phyloP scores from a whole-genome alignment of 306 rosid genomes.

The Corylus americana region DNA sequence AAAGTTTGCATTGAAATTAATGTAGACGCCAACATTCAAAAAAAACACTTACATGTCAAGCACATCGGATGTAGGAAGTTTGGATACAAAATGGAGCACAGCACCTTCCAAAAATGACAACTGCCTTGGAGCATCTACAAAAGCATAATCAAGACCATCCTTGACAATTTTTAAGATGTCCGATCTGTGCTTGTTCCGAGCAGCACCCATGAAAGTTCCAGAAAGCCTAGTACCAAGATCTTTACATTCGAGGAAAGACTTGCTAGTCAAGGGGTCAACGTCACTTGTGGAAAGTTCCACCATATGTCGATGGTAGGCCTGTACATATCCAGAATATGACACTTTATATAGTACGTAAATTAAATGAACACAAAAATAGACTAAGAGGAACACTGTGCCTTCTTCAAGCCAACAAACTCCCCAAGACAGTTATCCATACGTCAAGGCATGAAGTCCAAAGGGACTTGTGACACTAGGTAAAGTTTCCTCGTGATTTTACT shows the following conservation, averaged over 20 bases:
- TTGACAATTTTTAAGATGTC: constrained; percentile 74
- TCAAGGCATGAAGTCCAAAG: background rate
- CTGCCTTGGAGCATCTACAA: constrained; percentile 74
- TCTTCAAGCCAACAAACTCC: constrained; percentile 11
- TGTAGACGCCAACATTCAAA: constrained; percentile 23
- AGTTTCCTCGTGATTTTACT: background rate
- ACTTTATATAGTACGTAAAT: background rate
- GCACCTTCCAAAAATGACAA: constrained; percentile 77
- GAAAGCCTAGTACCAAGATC: constrained; percentile 83
- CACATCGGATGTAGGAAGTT: constrained; percentile 76
- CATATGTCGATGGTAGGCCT: constrained; percentile 71
- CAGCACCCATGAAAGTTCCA: constrained; percentile 77
- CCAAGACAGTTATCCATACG: background rate
- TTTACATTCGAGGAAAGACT: constrained; percentile 66
- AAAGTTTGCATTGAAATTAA: constrained; percentile 15
- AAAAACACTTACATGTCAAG: constrained; percentile 63
- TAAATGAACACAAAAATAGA: background rate
- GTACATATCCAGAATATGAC: constrained; percentile 8
- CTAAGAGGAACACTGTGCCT: background rate
- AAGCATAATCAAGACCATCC: constrained; percentile 84
- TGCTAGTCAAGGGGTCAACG: constrained; percentile 49
- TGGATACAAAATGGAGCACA: constrained; percentile 70
- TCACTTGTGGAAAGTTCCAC: constrained; percentile 50
- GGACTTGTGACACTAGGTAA: background rate
- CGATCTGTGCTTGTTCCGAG: constrained; percentile 69